Conservation (phyloP, 2,329 filamentous ascomycete species). For the Penicillium janthinellum region DNA sequence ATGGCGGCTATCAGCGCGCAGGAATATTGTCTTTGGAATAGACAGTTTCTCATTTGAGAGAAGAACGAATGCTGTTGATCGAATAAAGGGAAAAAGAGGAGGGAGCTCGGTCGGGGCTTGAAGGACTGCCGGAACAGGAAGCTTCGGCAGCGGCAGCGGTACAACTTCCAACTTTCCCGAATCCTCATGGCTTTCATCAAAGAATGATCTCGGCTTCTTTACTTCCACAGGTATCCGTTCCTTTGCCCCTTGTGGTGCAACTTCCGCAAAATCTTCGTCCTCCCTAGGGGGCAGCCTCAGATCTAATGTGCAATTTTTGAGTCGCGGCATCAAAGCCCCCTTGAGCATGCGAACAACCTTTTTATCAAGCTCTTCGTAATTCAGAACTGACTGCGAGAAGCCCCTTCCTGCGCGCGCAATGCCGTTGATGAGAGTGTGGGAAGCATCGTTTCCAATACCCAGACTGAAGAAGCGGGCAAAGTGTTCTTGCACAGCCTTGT, state of each 20-base stretch:
- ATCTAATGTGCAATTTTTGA: not conserved
- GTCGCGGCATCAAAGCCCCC: not conserved
- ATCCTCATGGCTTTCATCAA: not conserved
- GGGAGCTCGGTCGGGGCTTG: not conserved
- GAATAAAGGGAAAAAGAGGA: not conserved
- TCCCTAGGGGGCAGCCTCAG: not conserved
- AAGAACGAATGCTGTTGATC: not conserved
- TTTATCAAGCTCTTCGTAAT: not conserved
- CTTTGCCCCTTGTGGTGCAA: not conserved
- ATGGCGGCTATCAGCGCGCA: not conserved
- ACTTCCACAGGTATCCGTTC: not conserved
- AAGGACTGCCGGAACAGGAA: not conserved
- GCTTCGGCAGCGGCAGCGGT: not conserved
- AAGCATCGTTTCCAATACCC: not conserved
- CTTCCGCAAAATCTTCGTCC: not conserved
- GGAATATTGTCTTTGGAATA: not conserved
- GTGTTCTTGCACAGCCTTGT: not conserved
- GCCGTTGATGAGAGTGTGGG: not conserved
- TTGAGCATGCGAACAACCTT: not conserved
- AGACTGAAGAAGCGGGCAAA: not conserved
- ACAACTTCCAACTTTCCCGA: not conserved
- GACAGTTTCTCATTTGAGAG: not conserved
- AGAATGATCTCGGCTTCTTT: not conserved
- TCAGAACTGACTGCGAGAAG: not conserved
- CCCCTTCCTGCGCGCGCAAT: not conserved